A percentile compares a stretch with the other conserved stretches of the same genome.
These are phyloP conservation scores for Grigorovia transvaalensis DNA, from an alignment of 805 yeast genomes.

Conservation along the genomic window DNA sequence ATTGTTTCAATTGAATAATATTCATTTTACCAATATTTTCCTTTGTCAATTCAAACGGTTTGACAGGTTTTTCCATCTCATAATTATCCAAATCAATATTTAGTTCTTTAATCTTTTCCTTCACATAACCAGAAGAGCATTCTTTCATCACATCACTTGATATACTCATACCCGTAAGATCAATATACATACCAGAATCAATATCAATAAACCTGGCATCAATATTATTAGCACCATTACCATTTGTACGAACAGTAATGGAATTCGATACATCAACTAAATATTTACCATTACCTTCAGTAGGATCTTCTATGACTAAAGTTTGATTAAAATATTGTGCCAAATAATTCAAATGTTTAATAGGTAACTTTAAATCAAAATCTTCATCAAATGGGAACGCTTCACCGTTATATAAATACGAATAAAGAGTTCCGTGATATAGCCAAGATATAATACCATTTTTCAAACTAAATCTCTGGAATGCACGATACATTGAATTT, in stretches of 20 bases:
- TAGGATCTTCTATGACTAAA: conserved; percentile 36
- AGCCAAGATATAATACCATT: conserved; percentile 46
- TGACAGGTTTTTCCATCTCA: not conserved
- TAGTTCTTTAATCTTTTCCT: not conserved
- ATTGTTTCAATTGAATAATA: conserved; percentile 6
- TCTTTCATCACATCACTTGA: conserved; percentile 23
- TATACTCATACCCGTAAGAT: conserved; percentile 54
- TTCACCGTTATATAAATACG: conserved; percentile 57
- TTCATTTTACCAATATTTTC: conserved; percentile 1
- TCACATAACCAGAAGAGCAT: not conserved
- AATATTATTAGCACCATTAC: conserved; percentile 52
- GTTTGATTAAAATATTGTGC: conserved; percentile 35
- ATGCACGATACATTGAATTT: conserved; percentile 41
- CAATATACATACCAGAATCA: conserved; percentile 60
- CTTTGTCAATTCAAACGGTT: not conserved
- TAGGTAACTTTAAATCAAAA: conserved; percentile 53
- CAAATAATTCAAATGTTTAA: conserved; percentile 34
- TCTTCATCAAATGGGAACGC: conserved; percentile 60
- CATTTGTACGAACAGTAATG: conserved; percentile 44
- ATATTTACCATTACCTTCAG: conserved; percentile 47
- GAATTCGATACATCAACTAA: conserved; percentile 40
- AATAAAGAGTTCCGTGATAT: conserved; percentile 54
- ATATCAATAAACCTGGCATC: conserved; percentile 66
- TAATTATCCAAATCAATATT: not conserved
- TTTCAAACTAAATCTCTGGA: conserved; percentile 38